Percentiles rank a stretch among this genome's conserved stretches.
phyloP scores from a whole-genome alignment of 345 rosid species.

The Microcos paniculata region DNA sequence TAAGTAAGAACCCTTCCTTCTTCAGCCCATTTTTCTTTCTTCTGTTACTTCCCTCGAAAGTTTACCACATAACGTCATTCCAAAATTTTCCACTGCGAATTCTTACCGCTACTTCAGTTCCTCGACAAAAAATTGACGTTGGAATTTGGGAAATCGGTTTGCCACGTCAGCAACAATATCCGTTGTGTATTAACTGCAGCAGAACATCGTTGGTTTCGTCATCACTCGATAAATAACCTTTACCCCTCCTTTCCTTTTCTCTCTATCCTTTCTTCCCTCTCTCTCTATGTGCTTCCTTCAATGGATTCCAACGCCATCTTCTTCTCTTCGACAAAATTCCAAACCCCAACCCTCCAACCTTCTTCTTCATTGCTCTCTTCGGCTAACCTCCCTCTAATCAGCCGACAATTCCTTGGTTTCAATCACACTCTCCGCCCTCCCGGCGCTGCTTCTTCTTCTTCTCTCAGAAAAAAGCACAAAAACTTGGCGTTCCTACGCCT shows the following conservation, averaged over 20 bases:
- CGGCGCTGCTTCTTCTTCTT: slow-evolving; percentile 15
- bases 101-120: too few species aligned
- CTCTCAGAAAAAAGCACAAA: slow-evolving; percentile 31
- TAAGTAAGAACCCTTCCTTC: too few species aligned
- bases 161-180: slow-evolving; percentile 34
- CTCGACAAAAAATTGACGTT: too few species aligned
- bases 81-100: too few species aligned
- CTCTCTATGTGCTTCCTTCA: slow-evolving; percentile 23
- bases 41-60: too few species aligned
- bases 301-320: slow-evolving; percentile 53
- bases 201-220: slow-evolving; percentile 23
- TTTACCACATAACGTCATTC: too few species aligned
- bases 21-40: too few species aligned
- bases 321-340: slow-evolving; percentile 45
- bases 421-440: slow-evolving; percentile 50
- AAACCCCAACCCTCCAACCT: slow-evolving; percentile 32
- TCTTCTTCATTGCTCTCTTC: slow-evolving; percentile 36
- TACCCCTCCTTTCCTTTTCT: slow-evolving; percentile 20
- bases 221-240: slow-evolving; percentile 22
- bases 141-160: neutral
- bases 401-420: slow-evolving; percentile 55
- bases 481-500: slow-evolving; percentile 17
- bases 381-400: slow-evolving; percentile 32
- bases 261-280: slow-evolving; percentile 10
- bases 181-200: slow-evolving; percentile 11